Percentiles rank a stretch among this genome's conserved stretches.
Evolutionary conservation across 495 filamentous ascomycete genomes (phyloP).

Genomic region (Oleoguttula mirabilis): DNA sequence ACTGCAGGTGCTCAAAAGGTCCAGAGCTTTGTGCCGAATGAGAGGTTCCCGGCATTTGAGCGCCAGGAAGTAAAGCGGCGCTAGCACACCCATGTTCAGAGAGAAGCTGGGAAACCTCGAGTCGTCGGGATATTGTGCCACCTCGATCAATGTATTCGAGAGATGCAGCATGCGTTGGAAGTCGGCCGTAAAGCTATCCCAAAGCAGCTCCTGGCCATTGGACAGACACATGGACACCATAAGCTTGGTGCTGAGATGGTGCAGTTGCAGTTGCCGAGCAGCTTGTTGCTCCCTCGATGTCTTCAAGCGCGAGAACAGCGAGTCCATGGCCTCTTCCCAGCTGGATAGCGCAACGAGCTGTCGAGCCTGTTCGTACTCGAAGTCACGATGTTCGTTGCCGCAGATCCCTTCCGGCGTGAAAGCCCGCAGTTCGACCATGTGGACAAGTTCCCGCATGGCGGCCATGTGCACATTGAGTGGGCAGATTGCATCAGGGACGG

Average conservation of each 20-base stretch:
- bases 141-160: not conserved
- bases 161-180: not conserved
- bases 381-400: not conserved
- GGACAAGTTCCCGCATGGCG: not conserved
- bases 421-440: not conserved
- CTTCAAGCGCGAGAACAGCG: not conserved
- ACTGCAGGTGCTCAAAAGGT: conserved; percentile 26
- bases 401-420: not conserved
- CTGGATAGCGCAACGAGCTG: not conserved
- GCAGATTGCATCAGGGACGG: not conserved
- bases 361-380: not conserved
- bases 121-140: not conserved
- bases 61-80: conserved; percentile 41
- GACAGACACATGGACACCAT: not conserved
- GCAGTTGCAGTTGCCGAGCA: not conserved
- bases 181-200: conserved; percentile 24
- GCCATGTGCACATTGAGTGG: not conserved
- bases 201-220: conserved; percentile 43
- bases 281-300: not conserved
- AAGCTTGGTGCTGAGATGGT: not conserved
- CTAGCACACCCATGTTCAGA: conserved; percentile 39
- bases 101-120: conserved; percentile 12
- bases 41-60: conserved; percentile 44
- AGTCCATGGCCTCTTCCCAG: not conserved
- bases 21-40: conserved; percentile 36